These are phyloP conservation scores for Luzula sylvatica DNA, from an alignment of 176 grass and related monocot genomes.

Conservation along the genomic window DNA sequence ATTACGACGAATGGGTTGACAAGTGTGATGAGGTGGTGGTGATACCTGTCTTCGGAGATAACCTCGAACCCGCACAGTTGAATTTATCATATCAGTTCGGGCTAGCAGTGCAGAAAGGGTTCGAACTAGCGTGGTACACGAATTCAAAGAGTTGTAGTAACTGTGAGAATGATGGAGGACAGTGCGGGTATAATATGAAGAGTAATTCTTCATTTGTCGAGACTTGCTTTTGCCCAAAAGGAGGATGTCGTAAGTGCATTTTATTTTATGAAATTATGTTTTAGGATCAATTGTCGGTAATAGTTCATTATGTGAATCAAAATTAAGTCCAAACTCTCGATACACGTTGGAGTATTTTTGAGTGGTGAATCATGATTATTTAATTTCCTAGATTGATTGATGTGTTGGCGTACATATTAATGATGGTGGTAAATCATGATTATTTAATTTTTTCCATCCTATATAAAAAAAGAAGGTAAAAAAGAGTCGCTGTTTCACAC, in stretches of 20 bases:
- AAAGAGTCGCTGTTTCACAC: too few species aligned
- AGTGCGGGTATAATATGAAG: slow-evolving; percentile 9
- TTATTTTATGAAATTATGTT: neutral
- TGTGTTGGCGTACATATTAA: too few species aligned
- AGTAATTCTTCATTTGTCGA: neutral
- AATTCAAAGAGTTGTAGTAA: neutral
- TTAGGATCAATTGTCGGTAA: neutral
- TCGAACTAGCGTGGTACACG: neutral
- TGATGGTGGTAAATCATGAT: too few species aligned
- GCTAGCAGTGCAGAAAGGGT: neutral
- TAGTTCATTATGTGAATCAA: too few species aligned
- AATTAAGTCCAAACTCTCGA: too few species aligned
- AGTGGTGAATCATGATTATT: too few species aligned
- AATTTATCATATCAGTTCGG: neutral
- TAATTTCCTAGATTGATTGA: too few species aligned
- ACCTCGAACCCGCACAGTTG: neutral
- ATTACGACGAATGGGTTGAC: neutral
- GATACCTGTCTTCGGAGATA: neutral
- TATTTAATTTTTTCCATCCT: too few species aligned
- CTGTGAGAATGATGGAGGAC: neutral
- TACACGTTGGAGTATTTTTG: too few species aligned
- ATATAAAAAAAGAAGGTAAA: too few species aligned
- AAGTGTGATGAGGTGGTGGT: slow-evolving; percentile 1
- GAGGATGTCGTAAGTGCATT: slow-evolving; percentile 2
- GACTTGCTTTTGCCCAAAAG: neutral